phyloP scores from a whole-genome alignment of 148 eudicot genomes.

The Diospyros kaki region DNA sequence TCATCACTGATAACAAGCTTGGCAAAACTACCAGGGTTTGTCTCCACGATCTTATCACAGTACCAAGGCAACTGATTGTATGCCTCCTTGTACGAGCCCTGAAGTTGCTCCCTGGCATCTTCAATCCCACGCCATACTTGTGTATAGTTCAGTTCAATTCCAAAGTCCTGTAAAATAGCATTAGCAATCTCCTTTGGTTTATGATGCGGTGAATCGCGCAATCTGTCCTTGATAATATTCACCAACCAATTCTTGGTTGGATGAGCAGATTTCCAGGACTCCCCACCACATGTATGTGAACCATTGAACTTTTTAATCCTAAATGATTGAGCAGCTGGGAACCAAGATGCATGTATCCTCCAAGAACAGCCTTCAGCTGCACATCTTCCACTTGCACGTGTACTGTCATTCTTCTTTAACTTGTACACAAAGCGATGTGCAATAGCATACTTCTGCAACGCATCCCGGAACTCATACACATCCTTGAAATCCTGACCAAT shows the following conservation, averaged over 20 bases:
- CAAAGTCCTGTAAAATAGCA: slow-evolving; percentile 35
- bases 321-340: slow-evolving; percentile 35
- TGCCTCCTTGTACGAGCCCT: slow-evolving; percentile 44
- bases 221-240: slow-evolving; percentile 37
- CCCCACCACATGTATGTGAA: slow-evolving; percentile 43
- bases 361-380: slow-evolving; percentile 47
- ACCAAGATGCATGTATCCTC: slow-evolving; percentile 49
- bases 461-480: slow-evolving; percentile 44
- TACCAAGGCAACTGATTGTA: slow-evolving; percentile 43
- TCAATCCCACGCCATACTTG: slow-evolving; percentile 48
- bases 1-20: slow-evolving; percentile 30
- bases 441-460: slow-evolving; percentile 46
- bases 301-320: slow-evolving; percentile 39
- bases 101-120: slow-evolving; percentile 48
- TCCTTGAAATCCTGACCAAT: slow-evolving; percentile 49
- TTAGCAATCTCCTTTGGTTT: slow-evolving; percentile 50
- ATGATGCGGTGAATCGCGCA: slow-evolving; percentile 44
- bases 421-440: slow-evolving; percentile 47
- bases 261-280: slow-evolving; percentile 46
- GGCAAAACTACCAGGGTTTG: slow-evolving; percentile 40
- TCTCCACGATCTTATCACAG: slow-evolving; percentile 35
- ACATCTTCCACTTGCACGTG: slow-evolving; percentile 45
- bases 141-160: slow-evolving; percentile 32
- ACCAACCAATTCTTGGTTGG: slow-evolving; percentile 47
- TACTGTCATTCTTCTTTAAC: slow-evolving; percentile 43